phyloP scores from a whole-genome alignment of 352 stramenopile species.

The Globisporangium takayamanum region DNA sequence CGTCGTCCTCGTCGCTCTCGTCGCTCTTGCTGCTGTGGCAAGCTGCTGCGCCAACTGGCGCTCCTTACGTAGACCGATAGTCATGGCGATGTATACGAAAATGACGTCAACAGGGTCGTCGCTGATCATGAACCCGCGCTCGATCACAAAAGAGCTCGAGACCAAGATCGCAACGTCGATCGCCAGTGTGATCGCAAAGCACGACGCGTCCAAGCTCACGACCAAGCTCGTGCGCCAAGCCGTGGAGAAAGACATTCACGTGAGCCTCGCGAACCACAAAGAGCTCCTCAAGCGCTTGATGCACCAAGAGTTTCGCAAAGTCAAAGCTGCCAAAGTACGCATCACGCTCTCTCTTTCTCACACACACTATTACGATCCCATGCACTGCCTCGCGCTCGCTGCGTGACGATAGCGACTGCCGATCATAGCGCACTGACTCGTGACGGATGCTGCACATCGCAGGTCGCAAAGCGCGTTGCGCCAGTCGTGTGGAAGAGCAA shows the following conservation, averaged over 20 bases:
- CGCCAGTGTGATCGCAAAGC: conserved; percentile 49
- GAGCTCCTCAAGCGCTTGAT: conserved; percentile 86
- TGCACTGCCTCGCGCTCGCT: not conserved
- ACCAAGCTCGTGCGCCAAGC: conserved; percentile 79
- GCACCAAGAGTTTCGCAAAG: conserved; percentile 75
- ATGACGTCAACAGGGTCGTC: conserved; percentile 67
- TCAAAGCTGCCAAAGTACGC: conserved; percentile 62
- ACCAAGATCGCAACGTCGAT: conserved; percentile 71
- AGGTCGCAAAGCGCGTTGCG: conserved; percentile 44
- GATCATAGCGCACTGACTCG: too few species aligned
- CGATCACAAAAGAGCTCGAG: conserved; percentile 81
- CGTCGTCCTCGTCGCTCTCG: too few species aligned
- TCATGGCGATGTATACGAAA: conserved; percentile 73
- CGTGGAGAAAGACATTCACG: conserved; percentile 80
- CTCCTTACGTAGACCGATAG: not conserved
- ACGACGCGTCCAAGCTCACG: conserved; percentile 60
- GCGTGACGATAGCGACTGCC: not conserved
- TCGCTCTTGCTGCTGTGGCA: too few species aligned
- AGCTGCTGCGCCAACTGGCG: too few species aligned
- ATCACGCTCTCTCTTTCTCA: not conserved
- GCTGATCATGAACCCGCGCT: conserved; percentile 62
- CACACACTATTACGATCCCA: not conserved
- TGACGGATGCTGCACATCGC: too few species aligned
- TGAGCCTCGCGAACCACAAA: conserved; percentile 85
- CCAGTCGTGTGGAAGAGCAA: conserved; percentile 59